phyloP scores from a whole-genome alignment of 1,139 yeast species.

The Blastobotrys aristatus region DNA sequence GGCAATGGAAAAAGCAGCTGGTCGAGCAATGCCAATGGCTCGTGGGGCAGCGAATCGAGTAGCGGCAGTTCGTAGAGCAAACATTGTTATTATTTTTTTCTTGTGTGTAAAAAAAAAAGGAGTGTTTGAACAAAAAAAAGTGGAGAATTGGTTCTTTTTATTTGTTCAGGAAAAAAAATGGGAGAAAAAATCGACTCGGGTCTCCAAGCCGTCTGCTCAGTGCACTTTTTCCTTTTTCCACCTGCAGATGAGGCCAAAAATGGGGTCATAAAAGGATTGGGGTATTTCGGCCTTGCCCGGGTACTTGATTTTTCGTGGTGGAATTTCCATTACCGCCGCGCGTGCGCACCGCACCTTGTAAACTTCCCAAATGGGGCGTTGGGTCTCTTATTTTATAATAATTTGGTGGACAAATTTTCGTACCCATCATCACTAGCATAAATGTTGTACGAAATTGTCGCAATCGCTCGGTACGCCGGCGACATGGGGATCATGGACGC shows the following conservation, averaged over 20 bases:
- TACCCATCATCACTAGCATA: too few relatives aligned
- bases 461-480: slow-evolving; percentile 60
- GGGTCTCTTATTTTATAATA: too few relatives aligned
- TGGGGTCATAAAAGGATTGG: too few relatives aligned
- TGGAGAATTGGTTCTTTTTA: slow-evolving; percentile 7
- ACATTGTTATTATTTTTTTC: slow-evolving; percentile 9
- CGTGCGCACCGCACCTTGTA: too few relatives aligned
- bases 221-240: too few relatives aligned
- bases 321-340: too few relatives aligned
- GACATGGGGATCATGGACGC: slow-evolving; percentile 33
- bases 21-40: slow-evolving; percentile 10
- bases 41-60: slow-evolving; percentile 14
- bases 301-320: too few relatives aligned
- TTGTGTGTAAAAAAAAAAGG: background rate
- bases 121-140: slow-evolving; percentile 2
- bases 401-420: too few relatives aligned
- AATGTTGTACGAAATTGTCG: slow-evolving; percentile 88
- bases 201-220: too few relatives aligned
- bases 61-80: slow-evolving; percentile 18
- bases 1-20: slow-evolving; percentile 13
- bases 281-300: too few relatives aligned
- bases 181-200: slow-evolving; percentile 12
- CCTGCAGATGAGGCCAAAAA: too few relatives aligned
- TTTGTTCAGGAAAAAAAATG: background rate
- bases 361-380: too few relatives aligned